Evolutionary conservation across 257 asterid genomes (phyloP), one percentile per base, ranked within the genome.

Genomic region (Capsicum rhomboideum): DNA sequence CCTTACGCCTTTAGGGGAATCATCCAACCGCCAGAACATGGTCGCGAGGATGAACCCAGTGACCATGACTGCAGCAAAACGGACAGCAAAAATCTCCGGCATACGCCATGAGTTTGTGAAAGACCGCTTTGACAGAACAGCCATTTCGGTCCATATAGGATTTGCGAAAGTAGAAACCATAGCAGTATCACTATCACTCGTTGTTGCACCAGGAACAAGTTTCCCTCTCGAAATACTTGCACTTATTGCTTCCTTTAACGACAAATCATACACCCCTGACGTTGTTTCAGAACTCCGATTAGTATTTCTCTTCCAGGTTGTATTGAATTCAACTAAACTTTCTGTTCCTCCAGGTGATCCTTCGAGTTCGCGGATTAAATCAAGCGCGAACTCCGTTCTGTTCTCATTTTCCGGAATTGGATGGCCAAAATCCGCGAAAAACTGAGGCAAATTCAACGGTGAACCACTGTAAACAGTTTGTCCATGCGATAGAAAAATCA

Each of bases 31-130:
- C 90, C 91, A 87, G 26, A 88, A 90, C 61, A 89, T 13, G 0
- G 91, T 88, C 4, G 90, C 90, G 23, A 90, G 84, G 31, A 90
- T 84, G 34, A 87, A 83, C 8, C 93, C 93, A 0, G 93, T 90
- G 5, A 90, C 68, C 58, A 89, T 9, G 8, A 86, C 90, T 0
- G 91, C 90, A 34, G 88, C 91, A 2, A 90, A 82, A 1, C 93
- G 86, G 10, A 83, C 83, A 1, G 78, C 90, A 5, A 90, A 85
- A 5, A 88, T 77, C 79, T 89, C 93, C 4, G 90, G 91, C 85
- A 88, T 84, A 11, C 93, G 80, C 26, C 85, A 72, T 9, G 93
- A 89, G 52, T 90, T 89, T n/a, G 82, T 85, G 78, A 88, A 82
- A 0, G 91, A 82, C 13, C 93, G 80, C 17, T 77, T 87, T 1